Conservation (phyloP, 1,284 basidiomycete genomes). For the Cryptococcus sp. region DNA sequence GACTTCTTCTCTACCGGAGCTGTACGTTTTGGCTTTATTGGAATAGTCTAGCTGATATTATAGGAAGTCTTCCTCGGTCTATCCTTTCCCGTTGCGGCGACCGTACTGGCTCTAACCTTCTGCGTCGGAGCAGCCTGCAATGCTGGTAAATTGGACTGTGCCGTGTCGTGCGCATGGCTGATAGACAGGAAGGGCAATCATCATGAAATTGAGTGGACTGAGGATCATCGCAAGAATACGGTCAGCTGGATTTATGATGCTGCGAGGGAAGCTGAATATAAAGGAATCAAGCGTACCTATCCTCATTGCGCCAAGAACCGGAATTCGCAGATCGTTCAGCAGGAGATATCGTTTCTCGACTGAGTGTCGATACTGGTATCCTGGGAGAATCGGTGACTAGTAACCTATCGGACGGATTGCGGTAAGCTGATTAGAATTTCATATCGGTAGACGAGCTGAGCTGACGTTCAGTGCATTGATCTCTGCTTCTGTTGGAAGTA, state of each 20-base stretch:
- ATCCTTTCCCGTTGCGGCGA: conserved; percentile 74
- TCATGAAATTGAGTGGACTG: conserved; percentile 87
- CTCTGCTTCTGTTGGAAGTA: conserved; percentile 81
- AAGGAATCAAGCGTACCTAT: conserved; percentile 68
- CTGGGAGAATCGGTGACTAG: conserved; percentile 92
- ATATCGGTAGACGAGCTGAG: background rate
- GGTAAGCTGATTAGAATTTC: conserved; percentile 41
- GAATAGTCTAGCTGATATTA: background rate
- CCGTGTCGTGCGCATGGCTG: background rate
- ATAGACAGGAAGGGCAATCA: conserved; percentile 62
- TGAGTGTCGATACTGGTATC: conserved; percentile 88
- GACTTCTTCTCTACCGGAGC: conserved; percentile 79
- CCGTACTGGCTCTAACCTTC: conserved; percentile 70
- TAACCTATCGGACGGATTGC: conserved; percentile 85
- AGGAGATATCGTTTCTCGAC: conserved; percentile 86
- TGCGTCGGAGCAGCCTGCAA: conserved; percentile 83
- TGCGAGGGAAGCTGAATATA: background rate
- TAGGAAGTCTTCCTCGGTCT: conserved; percentile 73
- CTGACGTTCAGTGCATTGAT: conserved; percentile 62
- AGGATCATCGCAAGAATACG: conserved; percentile 87
- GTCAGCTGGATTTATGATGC: conserved; percentile 7
- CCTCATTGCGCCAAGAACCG: conserved; percentile 80
- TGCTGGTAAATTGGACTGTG: conserved; percentile 48
- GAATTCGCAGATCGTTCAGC: conserved; percentile 89
- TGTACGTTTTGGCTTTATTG: conserved; percentile 51